phyloP scores from a whole-genome alignment of 2,329 filamentous ascomycete genomes.

The Colletotrichum trifolii region DNA sequence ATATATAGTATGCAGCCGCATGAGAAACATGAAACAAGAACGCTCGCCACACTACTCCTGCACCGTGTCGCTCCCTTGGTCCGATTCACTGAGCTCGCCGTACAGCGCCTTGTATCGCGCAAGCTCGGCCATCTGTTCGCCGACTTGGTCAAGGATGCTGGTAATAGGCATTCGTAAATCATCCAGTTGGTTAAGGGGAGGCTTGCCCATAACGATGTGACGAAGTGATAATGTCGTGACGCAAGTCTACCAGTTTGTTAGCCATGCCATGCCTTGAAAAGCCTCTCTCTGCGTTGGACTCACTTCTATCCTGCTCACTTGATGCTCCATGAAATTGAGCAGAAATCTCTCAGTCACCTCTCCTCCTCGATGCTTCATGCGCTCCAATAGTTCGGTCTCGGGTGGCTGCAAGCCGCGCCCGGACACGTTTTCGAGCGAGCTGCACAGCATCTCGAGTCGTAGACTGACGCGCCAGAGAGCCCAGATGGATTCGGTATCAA shows the following conservation, averaged over 20 bases:
- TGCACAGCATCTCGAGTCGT: conserved; percentile 92
- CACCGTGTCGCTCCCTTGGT: conserved; percentile 48
- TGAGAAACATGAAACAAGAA: conserved; percentile 34
- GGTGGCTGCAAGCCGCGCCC: conserved; percentile 76
- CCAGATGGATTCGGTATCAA: conserved; percentile 90
- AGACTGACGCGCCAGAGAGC: conserved; percentile 89
- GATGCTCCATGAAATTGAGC: conserved; percentile 91
- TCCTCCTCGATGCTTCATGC: conserved; percentile 73
- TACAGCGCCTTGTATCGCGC: conserved; percentile 67
- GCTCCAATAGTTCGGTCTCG: conserved; percentile 84
- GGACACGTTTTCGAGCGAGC: conserved; percentile 79
- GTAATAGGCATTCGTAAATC: conserved; percentile 83
- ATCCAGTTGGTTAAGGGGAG: conserved; percentile 69
- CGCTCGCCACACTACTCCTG: conserved; percentile 39
- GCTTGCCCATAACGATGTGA: conserved; percentile 79
- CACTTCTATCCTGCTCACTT: conserved; percentile 96
- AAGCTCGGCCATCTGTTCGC: conserved; percentile 71
- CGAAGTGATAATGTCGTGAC: conserved; percentile 82
- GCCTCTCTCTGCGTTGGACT: conserved; percentile 46
- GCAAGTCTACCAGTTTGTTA: conserved; percentile 71
- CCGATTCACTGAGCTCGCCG: conserved; percentile 54
- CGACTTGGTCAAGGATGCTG: conserved; percentile 73
- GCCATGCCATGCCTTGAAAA: conserved; percentile 7
- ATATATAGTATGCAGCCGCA: conserved; percentile 32
- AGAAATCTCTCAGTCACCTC: conserved; percentile 91